These are phyloP conservation scores for Trametes pubescens DNA, from an alignment of 1,284 basidiomycete genomes.

Conservation along the genomic window DNA sequence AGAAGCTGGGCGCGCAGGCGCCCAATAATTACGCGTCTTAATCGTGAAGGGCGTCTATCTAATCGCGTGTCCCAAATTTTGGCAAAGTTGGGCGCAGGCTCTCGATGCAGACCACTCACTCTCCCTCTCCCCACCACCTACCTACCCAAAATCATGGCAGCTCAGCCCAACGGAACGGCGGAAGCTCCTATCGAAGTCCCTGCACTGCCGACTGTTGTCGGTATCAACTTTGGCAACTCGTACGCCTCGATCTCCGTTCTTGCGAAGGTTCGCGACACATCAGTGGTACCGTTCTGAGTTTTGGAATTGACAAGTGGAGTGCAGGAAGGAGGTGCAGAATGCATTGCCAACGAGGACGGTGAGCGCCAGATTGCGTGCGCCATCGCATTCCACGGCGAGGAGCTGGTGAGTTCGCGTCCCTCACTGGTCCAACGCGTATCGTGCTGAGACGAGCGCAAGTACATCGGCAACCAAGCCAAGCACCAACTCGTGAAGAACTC, in stretches of 20 bases:
- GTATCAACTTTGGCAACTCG: conserved; percentile 97
- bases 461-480: conserved; percentile 96
- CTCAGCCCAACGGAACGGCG: conserved; percentile 50
- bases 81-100: background rate
- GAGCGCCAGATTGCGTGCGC: conserved; percentile 98
- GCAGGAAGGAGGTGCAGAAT: conserved; percentile 89
- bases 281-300: background rate
- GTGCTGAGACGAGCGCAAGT: conserved; percentile 55
- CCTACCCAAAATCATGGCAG: conserved; percentile 35
- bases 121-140: background rate
- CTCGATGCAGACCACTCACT: background rate
- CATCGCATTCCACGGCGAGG: conserved; percentile 90
- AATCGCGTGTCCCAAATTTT: conserved; percentile 30
- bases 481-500: conserved; percentile 96
- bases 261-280: conserved; percentile 77
- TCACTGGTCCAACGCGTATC: no score
- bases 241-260: conserved; percentile 96
- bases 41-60: conserved; percentile 31
- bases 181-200: conserved; percentile 45
- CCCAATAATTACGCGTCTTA: conserved; percentile 18
- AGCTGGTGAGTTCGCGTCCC: conserved; percentile 68
- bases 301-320: conserved; percentile 11
- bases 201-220: conserved; percentile 70
- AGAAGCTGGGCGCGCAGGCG: conserved; percentile 6
- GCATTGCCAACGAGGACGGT: conserved; percentile 98